Evolutionary conservation across 2,329 filamentous ascomycete genomes (phyloP), one percentile per base, ranked within the genome.

Genomic region (Neonectria coccinea): DNA sequence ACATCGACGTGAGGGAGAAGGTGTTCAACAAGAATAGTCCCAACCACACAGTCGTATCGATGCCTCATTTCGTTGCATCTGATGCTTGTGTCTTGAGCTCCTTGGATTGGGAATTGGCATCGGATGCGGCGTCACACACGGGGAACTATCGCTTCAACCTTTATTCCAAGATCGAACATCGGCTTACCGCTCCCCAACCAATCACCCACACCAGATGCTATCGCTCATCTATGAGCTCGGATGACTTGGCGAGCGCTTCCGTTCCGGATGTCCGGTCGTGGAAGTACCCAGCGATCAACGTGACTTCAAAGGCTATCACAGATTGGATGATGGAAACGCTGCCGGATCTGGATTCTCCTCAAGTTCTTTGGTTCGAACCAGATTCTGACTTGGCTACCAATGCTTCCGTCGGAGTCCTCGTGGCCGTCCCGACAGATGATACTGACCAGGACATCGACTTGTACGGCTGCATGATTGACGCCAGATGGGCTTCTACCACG

Each of bases 381-480:
- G 61, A 53, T 14, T 54, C 68, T 2, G 44, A 58, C 5, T 62
- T 63, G 39, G 33, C 59, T 5, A 64, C 68, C 0, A 67, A 64
- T 2, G 64, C 51, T 3, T 71, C 69, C 2, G 51, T 69, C 2
- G 69, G 69, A 0, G 53, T 59, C 0, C n/a, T 66, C 1, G 36
- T 71, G 3, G 67, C 60, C 2, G 56, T 61, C 0, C 69, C 69
- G 0, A 59, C 62, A 0, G 64, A 67, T 25, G 53, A 42, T 2
- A 64, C 57, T 2, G 55, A 18, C 9, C 20, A 59, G 3, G 22
- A 60, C 2, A 51, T 64, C 5, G 67, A 71, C 16, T n/a, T 71
- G 1, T 71, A 71, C 4, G 68, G 69, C 1, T 71, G 69, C 12
- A 68, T 66, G 69, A 58, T 71, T 1, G 69, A 71, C 20, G 69